Percentiles rank a stretch among this genome's conserved stretches.
phyloP scores from a whole-genome alignment of 495 filamentous ascomycete genomes.

The Bryoglossum gracile region DNA sequence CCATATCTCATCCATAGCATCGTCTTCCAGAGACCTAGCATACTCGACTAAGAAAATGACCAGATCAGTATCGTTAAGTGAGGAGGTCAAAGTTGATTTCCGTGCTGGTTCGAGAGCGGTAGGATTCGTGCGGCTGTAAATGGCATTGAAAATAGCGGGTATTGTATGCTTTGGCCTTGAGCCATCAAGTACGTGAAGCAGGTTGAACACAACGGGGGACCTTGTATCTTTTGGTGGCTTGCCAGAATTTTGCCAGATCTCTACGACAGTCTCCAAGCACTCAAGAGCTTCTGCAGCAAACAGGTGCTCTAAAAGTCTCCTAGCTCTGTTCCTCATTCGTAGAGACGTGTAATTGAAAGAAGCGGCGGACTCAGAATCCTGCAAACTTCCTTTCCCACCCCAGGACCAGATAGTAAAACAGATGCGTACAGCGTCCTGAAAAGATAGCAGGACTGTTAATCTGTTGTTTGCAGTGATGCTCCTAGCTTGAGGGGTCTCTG shows the following conservation, averaged over 20 bases:
- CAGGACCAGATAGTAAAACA: conserved; percentile 95
- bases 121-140: conserved; percentile 89
- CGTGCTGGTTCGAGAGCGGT: conserved; percentile 66
- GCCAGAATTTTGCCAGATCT: conserved; percentile 57
- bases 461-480: conserved; percentile 84
- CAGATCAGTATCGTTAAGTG: conserved; percentile 71
- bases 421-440: conserved; percentile 88
- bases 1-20: conserved; percentile 99
- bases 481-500: conserved; percentile 66
- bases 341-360: conserved; percentile 86
- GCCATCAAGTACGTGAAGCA: conserved; percentile 86
- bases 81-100: conserved; percentile 81
- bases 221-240: conserved; percentile 26
- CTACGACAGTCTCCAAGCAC: conserved; percentile 83
- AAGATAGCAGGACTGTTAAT: conserved; percentile 88
- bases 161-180: conserved; percentile 88
- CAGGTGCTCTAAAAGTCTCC: conserved; percentile 83
- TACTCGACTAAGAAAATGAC: conserved; percentile 87
- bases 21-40: conserved; percentile 82
- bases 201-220: conserved; percentile 56
- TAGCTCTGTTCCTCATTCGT: conserved; percentile 80
- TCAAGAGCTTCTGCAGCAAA: conserved; percentile 93
- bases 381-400: conserved; percentile 51
- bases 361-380: conserved; percentile 64
- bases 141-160: conserved; percentile 93